Percentiles rank a stretch among this genome's conserved stretches.
Evolutionary conservation across 1,284 basidiomycete species (phyloP).

Genomic region (Ceratobasidium sp.): DNA sequence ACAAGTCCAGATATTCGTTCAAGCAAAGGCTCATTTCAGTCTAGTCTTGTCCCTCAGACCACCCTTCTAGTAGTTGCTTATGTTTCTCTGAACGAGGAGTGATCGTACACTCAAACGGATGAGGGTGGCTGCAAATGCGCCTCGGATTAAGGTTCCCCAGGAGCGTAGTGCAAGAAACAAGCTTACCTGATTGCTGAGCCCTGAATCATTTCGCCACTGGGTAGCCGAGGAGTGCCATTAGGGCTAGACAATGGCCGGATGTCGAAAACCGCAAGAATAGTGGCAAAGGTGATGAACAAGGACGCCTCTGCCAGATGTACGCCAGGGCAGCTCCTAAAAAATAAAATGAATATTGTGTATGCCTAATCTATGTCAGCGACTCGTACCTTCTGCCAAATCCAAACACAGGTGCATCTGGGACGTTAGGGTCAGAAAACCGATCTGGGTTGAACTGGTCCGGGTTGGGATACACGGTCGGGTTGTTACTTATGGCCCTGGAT

Average conservation of each 20-base stretch:
- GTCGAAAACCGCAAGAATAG: slow-evolving; percentile 3
- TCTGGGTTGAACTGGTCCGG: slow-evolving; percentile 49
- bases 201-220: background rate
- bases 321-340: background rate
- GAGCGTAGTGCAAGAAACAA: background rate
- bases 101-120: background rate
- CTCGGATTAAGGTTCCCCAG: too few relatives aligned
- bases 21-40: too few relatives aligned
- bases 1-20: too few relatives aligned
- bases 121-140: background rate
- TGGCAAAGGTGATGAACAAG: background rate
- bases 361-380: background rate
- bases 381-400: slow-evolving; percentile 7
- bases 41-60: too few relatives aligned
- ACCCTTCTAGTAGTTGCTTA: background rate
- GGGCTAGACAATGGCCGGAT: background rate
- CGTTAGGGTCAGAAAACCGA: slow-evolving; percentile 42
- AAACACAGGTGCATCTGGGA: slow-evolving; percentile 20
- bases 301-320: background rate
- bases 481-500: slow-evolving; percentile 45
- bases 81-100: background rate
- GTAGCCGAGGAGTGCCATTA: background rate
- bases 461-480: slow-evolving; percentile 44
- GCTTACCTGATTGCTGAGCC: background rate
- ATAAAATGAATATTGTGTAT: background rate